phyloP scores from a whole-genome alignment of 495 filamentous ascomycete genomes.

The Daldinia vernicosa region DNA sequence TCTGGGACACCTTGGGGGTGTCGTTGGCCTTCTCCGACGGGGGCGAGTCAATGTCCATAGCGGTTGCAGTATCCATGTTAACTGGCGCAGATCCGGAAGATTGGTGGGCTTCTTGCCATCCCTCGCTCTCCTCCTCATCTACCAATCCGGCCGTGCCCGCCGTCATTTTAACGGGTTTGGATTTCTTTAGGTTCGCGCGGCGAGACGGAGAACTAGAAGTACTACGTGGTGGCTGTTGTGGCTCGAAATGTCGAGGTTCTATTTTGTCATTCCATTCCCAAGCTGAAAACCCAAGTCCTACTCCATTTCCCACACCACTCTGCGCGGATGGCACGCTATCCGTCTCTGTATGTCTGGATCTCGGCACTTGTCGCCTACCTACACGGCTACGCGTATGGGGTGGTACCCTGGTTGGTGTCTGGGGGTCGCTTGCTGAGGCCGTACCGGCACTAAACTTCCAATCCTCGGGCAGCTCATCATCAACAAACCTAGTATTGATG shows the following conservation, averaged over 20 bases:
- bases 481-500: slow-evolving; percentile 73
- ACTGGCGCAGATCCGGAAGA: slow-evolving; percentile 18
- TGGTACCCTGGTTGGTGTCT: slow-evolving; percentile 46
- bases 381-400: slow-evolving; percentile 48
- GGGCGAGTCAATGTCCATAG: slow-evolving; percentile 67
- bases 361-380: slow-evolving; percentile 44
- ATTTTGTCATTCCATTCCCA: slow-evolving; percentile 74
- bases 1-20: slow-evolving; percentile 31
- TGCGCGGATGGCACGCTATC: slow-evolving; percentile 23
- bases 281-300: slow-evolving; percentile 63
- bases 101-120: slow-evolving; percentile 23
- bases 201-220: slow-evolving; percentile 53
- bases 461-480: slow-evolving; percentile 46
- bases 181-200: slow-evolving; percentile 47
- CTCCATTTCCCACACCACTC: slow-evolving; percentile 12
- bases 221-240: slow-evolving; percentile 48
- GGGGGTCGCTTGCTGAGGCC: slow-evolving; percentile 41
- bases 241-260: slow-evolving; percentile 66
- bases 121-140: slow-evolving; percentile 54
- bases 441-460: slow-evolving; percentile 59
- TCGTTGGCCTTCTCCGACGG: slow-evolving; percentile 35
- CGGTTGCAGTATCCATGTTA: slow-evolving; percentile 51
- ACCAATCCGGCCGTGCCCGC: slow-evolving; percentile 57
- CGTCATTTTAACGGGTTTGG: slow-evolving; percentile 55
- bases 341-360: slow-evolving; percentile 11